Evolutionary conservation across 1,139 yeast species (phyloP).

Genomic region (Suhomyces anneliseae): DNA sequence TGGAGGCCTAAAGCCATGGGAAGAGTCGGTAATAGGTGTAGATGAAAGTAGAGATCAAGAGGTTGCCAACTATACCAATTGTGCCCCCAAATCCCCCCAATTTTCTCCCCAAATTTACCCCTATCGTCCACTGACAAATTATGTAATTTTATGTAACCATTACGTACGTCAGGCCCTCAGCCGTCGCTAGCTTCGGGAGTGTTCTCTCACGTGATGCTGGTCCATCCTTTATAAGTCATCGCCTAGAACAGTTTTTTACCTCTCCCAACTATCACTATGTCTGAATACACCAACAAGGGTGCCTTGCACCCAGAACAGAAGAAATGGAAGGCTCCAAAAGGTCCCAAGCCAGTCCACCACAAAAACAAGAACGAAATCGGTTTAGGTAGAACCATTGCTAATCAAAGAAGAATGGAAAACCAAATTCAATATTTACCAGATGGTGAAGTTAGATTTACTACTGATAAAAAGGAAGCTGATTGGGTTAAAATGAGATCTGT

Average conservation of each 20-base stretch:
- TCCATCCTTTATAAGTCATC: neutral
- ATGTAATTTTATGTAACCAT: too few relatives aligned
- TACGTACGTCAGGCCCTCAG: too few relatives aligned
- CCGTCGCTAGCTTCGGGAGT: too few relatives aligned
- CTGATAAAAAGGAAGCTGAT: constrained; percentile 78
- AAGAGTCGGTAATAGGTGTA: too few relatives aligned
- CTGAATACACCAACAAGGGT: constrained; percentile 32
- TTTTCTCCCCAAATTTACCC: too few relatives aligned
- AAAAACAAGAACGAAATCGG: constrained; percentile 84
- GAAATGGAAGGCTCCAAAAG: constrained; percentile 72
- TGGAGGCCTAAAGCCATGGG: too few relatives aligned
- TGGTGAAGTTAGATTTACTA: constrained; percentile 81
- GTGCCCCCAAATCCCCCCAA: too few relatives aligned
- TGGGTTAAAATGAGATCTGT: constrained; percentile 93
- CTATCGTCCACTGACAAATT: too few relatives aligned
- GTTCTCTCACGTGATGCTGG: constrained; percentile 1
- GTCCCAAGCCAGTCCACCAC: constrained; percentile 85
- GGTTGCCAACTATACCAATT: too few relatives aligned
- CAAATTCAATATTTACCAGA: constrained; percentile 73
- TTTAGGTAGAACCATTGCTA: constrained; percentile 79
- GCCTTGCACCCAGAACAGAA: constrained; percentile 49
- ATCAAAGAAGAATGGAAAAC: constrained; percentile 69
- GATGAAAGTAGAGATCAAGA: too few relatives aligned
- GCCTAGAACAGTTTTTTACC: constrained; percentile 2
- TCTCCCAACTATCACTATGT: constrained; percentile 5